Percentiles rank a stretch among this genome's conserved stretches.
phyloP scores from a whole-genome alignment of 345 rosid species.

The Eucalyptus pauciflora region DNA sequence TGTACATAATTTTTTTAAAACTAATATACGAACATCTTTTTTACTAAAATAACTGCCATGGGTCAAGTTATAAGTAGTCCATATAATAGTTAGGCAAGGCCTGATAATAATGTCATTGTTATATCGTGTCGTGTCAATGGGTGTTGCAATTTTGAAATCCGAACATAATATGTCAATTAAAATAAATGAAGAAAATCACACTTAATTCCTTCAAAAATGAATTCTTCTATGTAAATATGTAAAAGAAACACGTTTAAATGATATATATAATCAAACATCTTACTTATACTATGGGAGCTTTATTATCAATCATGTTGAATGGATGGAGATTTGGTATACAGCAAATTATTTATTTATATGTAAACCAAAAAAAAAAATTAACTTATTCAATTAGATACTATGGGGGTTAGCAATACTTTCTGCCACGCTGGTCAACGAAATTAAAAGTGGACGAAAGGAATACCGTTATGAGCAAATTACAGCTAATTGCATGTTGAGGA shows the following conservation, averaged over 20 bases:
- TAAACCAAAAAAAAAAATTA: background rate
- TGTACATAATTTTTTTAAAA: too few species aligned
- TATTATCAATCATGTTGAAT: background rate
- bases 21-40: too few species aligned
- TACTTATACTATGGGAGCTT: background rate
- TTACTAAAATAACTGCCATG: background rate
- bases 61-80: background rate
- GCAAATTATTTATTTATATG: background rate
- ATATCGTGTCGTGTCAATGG: background rate
- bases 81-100: background rate
- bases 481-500: background rate
- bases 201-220: background rate
- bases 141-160: background rate
- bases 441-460: background rate
- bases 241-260: background rate
- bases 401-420: background rate
- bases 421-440: background rate
- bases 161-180: background rate
- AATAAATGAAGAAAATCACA: background rate
- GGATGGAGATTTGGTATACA: background rate
- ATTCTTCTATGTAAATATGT: background rate
- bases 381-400: background rate
- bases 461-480: background rate
- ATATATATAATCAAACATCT: background rate
- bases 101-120: accelerated